A percentile compares a stretch with the other conserved stretches of the same genome.
Evolutionary conservation across 441 rosid species (phyloP).

Genomic region (Arabidopsis lyrata): DNA sequence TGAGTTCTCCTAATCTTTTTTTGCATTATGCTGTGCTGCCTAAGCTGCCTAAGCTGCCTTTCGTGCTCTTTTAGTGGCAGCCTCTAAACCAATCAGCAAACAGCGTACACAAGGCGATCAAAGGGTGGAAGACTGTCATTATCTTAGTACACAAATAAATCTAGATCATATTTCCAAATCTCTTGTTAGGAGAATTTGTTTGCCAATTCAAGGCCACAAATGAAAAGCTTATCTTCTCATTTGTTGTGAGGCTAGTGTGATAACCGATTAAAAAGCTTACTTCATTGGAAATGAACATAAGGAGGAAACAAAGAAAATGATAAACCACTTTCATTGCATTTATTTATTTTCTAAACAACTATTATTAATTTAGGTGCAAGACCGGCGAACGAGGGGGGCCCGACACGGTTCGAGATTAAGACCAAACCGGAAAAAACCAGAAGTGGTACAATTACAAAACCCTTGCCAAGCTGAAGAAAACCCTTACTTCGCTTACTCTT

Average conservation of each 20-base stretch:
- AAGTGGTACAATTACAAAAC: conserved; percentile 33
- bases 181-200: not conserved
- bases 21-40: not conserved
- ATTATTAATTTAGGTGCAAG: not conserved
- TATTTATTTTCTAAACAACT: too few relatives aligned
- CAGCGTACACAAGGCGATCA: not conserved
- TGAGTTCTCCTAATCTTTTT: not conserved
- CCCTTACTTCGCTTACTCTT: conserved; percentile 30
- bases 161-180: not conserved
- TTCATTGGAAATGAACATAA: not conserved
- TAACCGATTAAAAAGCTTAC: not conserved
- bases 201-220: not conserved
- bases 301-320: too few relatives aligned
- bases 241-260: not conserved
- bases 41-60: too few relatives aligned
- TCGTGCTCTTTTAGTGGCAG: not conserved
- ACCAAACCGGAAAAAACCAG: conserved; percentile 33
- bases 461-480: conserved; percentile 38
- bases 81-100: not conserved
- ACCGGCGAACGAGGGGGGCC: conserved; percentile 13
- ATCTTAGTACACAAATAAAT: not conserved
- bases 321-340: too few relatives aligned
- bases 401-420: conserved; percentile 24
- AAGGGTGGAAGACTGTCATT: not conserved
- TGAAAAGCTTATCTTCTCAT: not conserved